Evolutionary conservation across 345 rosid genomes (phyloP).

Genomic region (Gossypium bickii): DNA sequence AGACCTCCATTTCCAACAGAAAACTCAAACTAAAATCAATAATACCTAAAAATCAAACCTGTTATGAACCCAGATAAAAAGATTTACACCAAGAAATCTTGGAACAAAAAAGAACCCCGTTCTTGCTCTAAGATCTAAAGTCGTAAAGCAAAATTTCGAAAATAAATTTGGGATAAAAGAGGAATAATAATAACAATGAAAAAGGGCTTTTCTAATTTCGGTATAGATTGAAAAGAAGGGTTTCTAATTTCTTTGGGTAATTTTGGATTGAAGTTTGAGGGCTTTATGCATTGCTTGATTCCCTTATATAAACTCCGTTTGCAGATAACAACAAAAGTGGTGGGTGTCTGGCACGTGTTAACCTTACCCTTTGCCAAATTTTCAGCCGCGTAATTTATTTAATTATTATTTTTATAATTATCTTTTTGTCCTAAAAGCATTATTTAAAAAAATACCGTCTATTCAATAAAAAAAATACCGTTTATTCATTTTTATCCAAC

Average conservation of each 20-base stretch:
- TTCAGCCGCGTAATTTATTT: conserved; percentile 10
- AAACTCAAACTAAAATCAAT: background rate
- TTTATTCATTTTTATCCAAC: no score
- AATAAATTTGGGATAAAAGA: background rate
- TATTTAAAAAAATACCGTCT: background rate
- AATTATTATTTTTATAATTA: background rate
- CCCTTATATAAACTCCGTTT: conserved; percentile 1
- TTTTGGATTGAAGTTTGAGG: background rate
- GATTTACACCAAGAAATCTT: background rate
- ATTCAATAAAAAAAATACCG: background rate
- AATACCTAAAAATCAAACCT: background rate
- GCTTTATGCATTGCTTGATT: background rate
- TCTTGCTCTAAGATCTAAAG: background rate
- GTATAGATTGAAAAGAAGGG: background rate
- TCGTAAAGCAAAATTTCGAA: background rate
- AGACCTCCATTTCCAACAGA: conserved; percentile 48
- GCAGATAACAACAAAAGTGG: background rate
- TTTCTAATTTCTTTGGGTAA: background rate
- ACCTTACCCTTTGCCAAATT: background rate
- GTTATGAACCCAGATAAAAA: background rate
- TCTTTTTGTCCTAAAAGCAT: background rate
- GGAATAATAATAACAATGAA: background rate
- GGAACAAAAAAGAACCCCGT: background rate
- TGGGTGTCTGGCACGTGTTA: background rate
- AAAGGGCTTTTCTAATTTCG: background rate